Conservation (phyloP, 805 yeast species). For the Yarrowia alimentaria region DNA sequence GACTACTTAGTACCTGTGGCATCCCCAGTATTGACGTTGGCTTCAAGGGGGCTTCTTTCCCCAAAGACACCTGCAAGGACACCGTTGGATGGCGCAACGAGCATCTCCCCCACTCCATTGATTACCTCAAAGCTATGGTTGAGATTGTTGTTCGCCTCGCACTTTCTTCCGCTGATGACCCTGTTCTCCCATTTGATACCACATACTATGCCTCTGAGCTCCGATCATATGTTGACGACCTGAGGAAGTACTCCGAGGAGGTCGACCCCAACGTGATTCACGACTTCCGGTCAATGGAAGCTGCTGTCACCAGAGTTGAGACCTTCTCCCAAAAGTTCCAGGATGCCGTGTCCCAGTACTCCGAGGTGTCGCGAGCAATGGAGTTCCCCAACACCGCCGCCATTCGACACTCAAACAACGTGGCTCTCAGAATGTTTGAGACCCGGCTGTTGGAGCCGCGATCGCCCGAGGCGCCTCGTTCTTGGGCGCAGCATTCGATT, state of each 20-base stretch:
- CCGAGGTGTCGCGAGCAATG: conserved; percentile 11
- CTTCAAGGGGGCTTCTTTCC: conserved; percentile 45
- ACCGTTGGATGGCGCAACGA: conserved; percentile 54
- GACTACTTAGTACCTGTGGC: conserved; percentile 62
- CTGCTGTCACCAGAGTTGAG: background rate
- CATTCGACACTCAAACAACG: conserved; percentile 5
- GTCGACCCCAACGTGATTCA: conserved; percentile 38
- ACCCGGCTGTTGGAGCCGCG: conserved; percentile 11
- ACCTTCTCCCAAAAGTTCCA: conserved; percentile 1
- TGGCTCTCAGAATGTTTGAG: conserved; percentile 29
- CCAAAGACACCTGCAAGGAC: conserved; percentile 63
- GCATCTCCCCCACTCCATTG: conserved; percentile 54
- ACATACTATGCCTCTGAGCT: conserved; percentile 48
- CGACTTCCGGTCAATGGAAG: conserved; percentile 26
- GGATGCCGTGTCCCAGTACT: conserved; percentile 1
- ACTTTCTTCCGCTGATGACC: conserved; percentile 67
- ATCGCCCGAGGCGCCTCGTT: conserved; percentile 7
- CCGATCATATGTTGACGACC: conserved; percentile 47
- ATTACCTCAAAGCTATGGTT: conserved; percentile 55
- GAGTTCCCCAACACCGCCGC: conserved; percentile 20
- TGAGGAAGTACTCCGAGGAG: conserved; percentile 38
- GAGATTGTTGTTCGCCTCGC: conserved; percentile 54
- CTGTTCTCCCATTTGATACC: conserved; percentile 70
- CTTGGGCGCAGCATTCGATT: conserved; percentile 19
- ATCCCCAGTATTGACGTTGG: conserved; percentile 66